Evolutionary conservation across 1,284 basidiomycete genomes (phyloP).

Genomic region (Heterobasidion parviporum): DNA sequence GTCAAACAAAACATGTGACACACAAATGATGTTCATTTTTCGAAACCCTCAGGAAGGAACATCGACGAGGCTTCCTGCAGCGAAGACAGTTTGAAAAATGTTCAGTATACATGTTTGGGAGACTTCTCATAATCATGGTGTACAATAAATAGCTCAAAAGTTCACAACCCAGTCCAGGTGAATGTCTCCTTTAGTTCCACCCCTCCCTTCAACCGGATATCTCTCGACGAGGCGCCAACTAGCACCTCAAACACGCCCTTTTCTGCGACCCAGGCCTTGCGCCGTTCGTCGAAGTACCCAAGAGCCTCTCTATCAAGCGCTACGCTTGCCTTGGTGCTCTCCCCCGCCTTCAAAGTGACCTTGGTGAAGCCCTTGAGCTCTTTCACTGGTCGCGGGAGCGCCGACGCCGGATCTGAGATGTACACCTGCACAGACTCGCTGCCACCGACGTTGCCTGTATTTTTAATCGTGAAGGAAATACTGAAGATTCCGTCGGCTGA

Average conservation of each 20-base stretch:
- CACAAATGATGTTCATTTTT: too few relatives aligned
- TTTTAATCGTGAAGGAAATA: slow-evolving; percentile 41
- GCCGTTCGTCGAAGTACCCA: slow-evolving; percentile 43
- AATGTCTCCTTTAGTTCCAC: slow-evolving; percentile 32
- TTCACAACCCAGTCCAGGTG: slow-evolving; percentile 37
- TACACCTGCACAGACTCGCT: slow-evolving; percentile 67
- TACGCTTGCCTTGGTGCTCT: slow-evolving; percentile 29
- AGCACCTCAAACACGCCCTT: slow-evolving; percentile 37
- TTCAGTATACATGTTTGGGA: too few relatives aligned
- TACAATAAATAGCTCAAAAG: too few relatives aligned
- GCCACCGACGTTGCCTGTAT: slow-evolving; percentile 46
- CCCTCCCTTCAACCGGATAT: slow-evolving; percentile 28
- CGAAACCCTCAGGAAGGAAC: too few relatives aligned
- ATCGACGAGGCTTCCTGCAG: too few relatives aligned
- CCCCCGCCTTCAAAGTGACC: slow-evolving; percentile 35
- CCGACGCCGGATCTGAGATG: slow-evolving; percentile 45
- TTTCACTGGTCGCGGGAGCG: slow-evolving; percentile 43
- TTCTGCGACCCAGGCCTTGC: slow-evolving; percentile 33
- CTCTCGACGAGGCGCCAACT: slow-evolving; percentile 39
- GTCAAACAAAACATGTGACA: background rate
- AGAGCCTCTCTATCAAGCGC: slow-evolving; percentile 50
- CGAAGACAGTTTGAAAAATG: too few relatives aligned
- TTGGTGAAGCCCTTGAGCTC: slow-evolving; percentile 59
- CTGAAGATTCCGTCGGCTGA: slow-evolving; percentile 20
- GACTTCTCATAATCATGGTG: too few relatives aligned